Evolutionary conservation across 805 yeast genomes (phyloP), one percentile per base, ranked within the genome.

Genomic region (Yarrowia divulgata): DNA sequence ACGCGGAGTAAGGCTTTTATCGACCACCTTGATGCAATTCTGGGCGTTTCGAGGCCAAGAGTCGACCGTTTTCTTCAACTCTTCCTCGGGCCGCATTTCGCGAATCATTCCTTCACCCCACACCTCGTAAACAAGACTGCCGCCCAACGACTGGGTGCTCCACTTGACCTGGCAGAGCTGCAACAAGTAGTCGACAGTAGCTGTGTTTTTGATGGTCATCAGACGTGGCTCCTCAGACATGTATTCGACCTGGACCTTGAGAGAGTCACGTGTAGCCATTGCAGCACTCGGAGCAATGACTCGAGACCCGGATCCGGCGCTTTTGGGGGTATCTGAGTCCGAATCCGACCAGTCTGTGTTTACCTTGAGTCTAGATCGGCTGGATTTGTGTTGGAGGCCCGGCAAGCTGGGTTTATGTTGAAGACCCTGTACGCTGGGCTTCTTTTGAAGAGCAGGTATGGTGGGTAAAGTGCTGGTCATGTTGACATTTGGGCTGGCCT

Each of bases 321-420:
- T 60, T 13, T 45, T 43, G 13, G 66, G 66, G 8, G 52, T 35
- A 3, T 45, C 66, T 14, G 66, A 45, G 52, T 60, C 66, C 4
- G 50, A 43, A 45, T 60, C 66, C 13, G 66, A 45, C 66, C 66
- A 60, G 32, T 60, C 52, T 1, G 66, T 60, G 66, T 60, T 60
- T 18, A 60, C 52, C 34, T 42, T 42, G 52, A 60, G 66, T 14
- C 66, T 14, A 14, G 66, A 43, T 1, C 35, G 39, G 23, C 66
- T 60, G 32, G 66, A 2, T 13, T 60, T 43, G 32, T 60, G 23
- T 13, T 42, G 63, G n/a, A 57, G 23, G 4, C 37, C 35, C 14
- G 62, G 35, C 3, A 23, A 10, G 10, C 35, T 19, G n/a, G 62
- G 32, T 18, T 50, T 50, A 12, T 50, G 37, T 7, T 35, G 57